A percentile compares a stretch with the other conserved stretches of the same genome.
These are phyloP conservation scores for Diversispora eburnea DNA, from an alignment of 192 early-diverging fungal genomes.

Conservation along the genomic window DNA sequence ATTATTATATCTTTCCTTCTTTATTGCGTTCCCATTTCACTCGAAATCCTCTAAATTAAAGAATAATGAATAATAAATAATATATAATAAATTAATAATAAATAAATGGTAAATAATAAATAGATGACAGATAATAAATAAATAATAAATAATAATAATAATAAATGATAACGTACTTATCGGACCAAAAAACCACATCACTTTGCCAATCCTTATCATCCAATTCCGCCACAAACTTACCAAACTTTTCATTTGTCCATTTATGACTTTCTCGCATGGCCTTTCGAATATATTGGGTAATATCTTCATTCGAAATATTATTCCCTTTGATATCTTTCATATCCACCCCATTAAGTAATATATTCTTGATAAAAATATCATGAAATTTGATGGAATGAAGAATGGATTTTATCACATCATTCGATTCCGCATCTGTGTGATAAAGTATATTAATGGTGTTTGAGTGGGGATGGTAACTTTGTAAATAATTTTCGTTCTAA, in stretches of 20 bases:
- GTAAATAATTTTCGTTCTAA: constrained; percentile 62
- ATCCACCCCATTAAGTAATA: too few relatives aligned
- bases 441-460: constrained; percentile 46
- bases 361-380: constrained; percentile 22
- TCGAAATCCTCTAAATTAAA: too few relatives aligned
- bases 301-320: not conserved
- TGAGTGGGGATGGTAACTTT: constrained; percentile 37
- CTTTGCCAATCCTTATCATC: constrained; percentile 55
- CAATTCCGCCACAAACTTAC: constrained; percentile 47
- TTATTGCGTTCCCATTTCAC: too few relatives aligned
- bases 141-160: not conserved
- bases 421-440: constrained; percentile 47
- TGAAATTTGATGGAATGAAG: constrained; percentile 52
- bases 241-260: constrained; percentile 49
- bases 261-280: constrained; percentile 38
- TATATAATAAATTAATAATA: not conserved
- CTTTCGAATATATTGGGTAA: not conserved
- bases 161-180: constrained; percentile 30
- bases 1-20: too few relatives aligned
- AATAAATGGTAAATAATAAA: not conserved
- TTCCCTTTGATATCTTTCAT: too few relatives aligned
- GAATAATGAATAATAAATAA: too few relatives aligned
- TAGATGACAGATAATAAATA: not conserved
- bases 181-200: constrained; percentile 59
- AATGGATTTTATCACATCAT: constrained; percentile 59